Evolutionary conservation across 179 eudicot genomes (phyloP).

Genomic region (Vitellaria paradoxa): DNA sequence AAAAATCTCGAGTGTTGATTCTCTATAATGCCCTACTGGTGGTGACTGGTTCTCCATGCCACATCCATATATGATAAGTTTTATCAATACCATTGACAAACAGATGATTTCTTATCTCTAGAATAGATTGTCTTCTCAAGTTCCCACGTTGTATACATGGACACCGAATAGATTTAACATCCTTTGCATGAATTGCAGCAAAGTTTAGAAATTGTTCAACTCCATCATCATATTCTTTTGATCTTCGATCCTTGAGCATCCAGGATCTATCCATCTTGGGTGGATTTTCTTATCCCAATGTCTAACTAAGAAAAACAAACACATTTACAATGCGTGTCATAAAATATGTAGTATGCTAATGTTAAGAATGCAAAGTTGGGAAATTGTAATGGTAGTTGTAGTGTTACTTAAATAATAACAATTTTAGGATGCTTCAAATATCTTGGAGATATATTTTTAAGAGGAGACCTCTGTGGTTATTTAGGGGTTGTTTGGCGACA

Average conservation of each 20-base stretch:
- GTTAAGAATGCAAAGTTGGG: not conserved
- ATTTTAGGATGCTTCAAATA: not conserved
- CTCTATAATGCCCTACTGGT: too few species aligned
- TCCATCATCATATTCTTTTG: not conserved
- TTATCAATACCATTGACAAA: not conserved
- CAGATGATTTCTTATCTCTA: not conserved
- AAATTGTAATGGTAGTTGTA: not conserved
- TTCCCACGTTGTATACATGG: not conserved
- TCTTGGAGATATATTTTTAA: not conserved
- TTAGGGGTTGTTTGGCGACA: too few species aligned
- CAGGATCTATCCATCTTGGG: not conserved
- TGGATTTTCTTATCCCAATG: not conserved
- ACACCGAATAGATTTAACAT: not conserved
- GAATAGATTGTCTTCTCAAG: not conserved
- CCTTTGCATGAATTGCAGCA: not conserved
- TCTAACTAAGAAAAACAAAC: too few species aligned
- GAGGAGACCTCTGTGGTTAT: not conserved
- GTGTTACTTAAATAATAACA: not conserved
- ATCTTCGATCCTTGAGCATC: constrained; percentile 1
- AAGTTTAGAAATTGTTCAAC: not conserved
- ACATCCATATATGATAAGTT: not conserved
- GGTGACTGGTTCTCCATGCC: not conserved
- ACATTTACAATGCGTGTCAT: too few species aligned
- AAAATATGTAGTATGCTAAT: not conserved
- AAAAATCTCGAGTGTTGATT: not conserved